Percentiles rank a stretch among this genome's conserved stretches.
These are phyloP conservation scores for Phytophthora cactorum DNA, from an alignment of 352 stramenopile genomes.

Conservation along the genomic window DNA sequence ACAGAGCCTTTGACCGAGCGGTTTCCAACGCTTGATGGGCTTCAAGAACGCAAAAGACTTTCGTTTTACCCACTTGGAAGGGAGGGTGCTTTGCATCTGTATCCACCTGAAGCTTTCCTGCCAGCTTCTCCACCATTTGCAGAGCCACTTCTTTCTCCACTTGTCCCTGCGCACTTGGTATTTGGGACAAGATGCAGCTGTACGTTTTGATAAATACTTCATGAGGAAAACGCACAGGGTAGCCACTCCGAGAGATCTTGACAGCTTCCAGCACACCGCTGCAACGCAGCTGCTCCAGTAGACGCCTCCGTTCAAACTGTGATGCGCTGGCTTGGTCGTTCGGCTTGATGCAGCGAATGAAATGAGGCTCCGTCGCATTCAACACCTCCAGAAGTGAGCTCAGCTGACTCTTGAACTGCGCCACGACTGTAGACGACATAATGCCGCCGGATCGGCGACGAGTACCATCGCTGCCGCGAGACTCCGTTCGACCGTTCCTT, in stretches of 20 bases:
- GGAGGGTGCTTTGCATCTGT: constrained; percentile 55
- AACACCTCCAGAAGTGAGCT: constrained; percentile 93
- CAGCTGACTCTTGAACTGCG: constrained; percentile 96
- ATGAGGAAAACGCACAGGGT: constrained; percentile 96
- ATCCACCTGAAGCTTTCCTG: constrained; percentile 39
- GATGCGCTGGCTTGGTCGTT: constrained; percentile 75
- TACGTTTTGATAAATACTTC: constrained; percentile 91
- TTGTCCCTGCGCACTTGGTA: constrained; percentile 46
- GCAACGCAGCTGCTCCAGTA: constrained; percentile 87
- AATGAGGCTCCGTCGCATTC: constrained; percentile 94
- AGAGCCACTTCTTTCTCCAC: constrained; percentile 57
- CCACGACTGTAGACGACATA: constrained; percentile 83
- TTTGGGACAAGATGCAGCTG: constrained; percentile 64
- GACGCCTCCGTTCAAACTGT: constrained; percentile 66
- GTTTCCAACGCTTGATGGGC: constrained; percentile 75
- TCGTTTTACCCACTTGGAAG: constrained; percentile 85
- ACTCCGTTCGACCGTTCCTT: constrained; percentile 29
- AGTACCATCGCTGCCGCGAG: constrained; percentile 43
- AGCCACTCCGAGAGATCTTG: constrained; percentile 89
- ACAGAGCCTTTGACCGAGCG: constrained; percentile 63
- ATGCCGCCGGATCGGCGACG: constrained; percentile 71
- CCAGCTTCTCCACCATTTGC: constrained; percentile 55
- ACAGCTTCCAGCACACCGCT: constrained; percentile 90
- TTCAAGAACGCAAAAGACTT: constrained; percentile 79
- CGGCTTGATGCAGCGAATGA: constrained; percentile 92